Conservation (phyloP, 352 stramenopile genomes). For the Saprolegnia parasitica region DNA sequence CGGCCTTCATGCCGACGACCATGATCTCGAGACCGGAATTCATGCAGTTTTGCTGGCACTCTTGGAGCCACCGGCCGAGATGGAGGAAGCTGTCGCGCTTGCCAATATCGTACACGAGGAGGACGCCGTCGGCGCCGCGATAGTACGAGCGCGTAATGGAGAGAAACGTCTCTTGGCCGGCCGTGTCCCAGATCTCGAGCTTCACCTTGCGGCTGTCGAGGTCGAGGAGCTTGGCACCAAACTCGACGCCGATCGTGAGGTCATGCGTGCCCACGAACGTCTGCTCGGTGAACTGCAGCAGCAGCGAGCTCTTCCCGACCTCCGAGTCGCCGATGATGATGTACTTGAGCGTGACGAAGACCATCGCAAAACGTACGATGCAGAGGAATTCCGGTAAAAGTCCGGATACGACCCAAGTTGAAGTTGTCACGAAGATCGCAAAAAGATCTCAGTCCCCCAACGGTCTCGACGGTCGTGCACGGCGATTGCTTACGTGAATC, state of each 20-base stretch:
- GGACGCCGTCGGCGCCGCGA: slow-evolving; percentile 73
- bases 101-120: slow-evolving; percentile 87
- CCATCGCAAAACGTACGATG: slow-evolving; percentile 38
- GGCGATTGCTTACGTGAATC: no score
- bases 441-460: no score
- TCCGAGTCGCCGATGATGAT: slow-evolving; percentile 88
- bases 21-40: slow-evolving; percentile 81
- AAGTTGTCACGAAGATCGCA: background rate
- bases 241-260: slow-evolving; percentile 90
- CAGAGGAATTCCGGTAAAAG: background rate
- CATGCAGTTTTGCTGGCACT: slow-evolving; percentile 81
- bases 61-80: slow-evolving; percentile 67
- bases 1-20: slow-evolving; percentile 84
- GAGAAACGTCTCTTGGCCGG: slow-evolving; percentile 85
- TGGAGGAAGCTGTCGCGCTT: slow-evolving; percentile 76
- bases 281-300: slow-evolving; percentile 89
- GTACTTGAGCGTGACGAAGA: slow-evolving; percentile 87
- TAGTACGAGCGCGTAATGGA: slow-evolving; percentile 89
- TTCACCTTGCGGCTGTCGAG: slow-evolving; percentile 84
- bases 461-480: no score
- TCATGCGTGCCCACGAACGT: slow-evolving; percentile 87
- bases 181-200: slow-evolving; percentile 91
- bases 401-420: slow-evolving; percentile 7
- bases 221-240: slow-evolving; percentile 80
- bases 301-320: slow-evolving; percentile 86